Evolutionary conservation across 805 yeast genomes (phyloP).

Genomic region (Starmerella riodocensis): DNA sequence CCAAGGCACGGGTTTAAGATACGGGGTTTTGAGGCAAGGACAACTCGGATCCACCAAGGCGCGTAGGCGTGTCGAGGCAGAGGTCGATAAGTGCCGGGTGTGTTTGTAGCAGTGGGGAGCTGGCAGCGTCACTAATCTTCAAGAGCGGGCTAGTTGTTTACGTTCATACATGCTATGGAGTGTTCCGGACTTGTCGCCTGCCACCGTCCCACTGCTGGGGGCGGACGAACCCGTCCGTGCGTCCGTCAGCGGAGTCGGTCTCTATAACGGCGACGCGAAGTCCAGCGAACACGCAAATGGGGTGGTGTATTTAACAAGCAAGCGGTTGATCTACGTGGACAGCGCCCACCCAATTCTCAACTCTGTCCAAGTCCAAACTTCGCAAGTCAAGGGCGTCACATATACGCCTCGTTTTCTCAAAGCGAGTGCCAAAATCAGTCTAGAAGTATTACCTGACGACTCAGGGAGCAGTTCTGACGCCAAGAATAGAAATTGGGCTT

Average conservation of each 20-base stretch:
- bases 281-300: conserved; percentile 56
- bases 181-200: conserved; percentile 25
- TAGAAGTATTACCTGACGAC: conserved; percentile 19
- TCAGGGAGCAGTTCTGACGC: neutral
- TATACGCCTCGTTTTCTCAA: conserved; percentile 45
- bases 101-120: no score
- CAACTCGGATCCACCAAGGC: no score
- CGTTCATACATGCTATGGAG: conserved; percentile 22
- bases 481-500: conserved; percentile 46
- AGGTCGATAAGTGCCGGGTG: no score
- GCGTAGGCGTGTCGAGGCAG: no score
- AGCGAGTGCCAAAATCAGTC: conserved; percentile 64
- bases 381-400: conserved; percentile 32
- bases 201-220: conserved; percentile 26
- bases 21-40: no score
- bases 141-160: no score
- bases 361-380: conserved; percentile 38
- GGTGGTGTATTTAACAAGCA: conserved; percentile 60
- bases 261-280: conserved; percentile 60
- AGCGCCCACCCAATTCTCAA: conserved; percentile 30
- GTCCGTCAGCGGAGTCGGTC: conserved; percentile 48
- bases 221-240: conserved; percentile 39
- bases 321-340: conserved; percentile 62
- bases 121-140: no score
- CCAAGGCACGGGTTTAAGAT: no score